Base-by-base conservation (phyloP, 768 basidiomycete species). In the Suillus tomentosus region DNA sequence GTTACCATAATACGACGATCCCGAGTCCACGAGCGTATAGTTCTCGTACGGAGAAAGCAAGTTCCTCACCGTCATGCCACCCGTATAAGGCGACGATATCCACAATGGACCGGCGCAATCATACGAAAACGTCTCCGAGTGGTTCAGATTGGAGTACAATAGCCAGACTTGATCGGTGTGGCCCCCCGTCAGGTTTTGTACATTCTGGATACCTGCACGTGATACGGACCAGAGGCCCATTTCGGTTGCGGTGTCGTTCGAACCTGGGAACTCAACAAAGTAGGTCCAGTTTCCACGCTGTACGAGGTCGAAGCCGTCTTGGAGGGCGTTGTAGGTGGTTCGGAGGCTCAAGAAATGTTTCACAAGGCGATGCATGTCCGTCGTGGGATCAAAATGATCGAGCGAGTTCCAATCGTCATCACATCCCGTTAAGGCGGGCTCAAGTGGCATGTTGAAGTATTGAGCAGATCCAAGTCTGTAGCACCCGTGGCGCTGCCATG, bases 401-500 rank as follows among this genome's bases (percentile, higher is more conserved):
- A 96, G 86, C 3, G 91, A 85, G 74, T 96, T 96, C 93, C 92
- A 95, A 69, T 92, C 88, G 71, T 96, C 94, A 54, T 89, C 70
- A 74, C 95, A 97, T 54, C 94, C 95, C 19, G 94, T 79, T 39
- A 94, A 73, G 3, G 91, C 78, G 69, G 86, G 87, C 62, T 91
- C 89, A 68, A 96, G 81, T 2, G 91, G 91, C 86, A 96, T 92
- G 77, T 96, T 95, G 83, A 91, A 97, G 79, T 95, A 97, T 72
- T 96, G 95, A 65, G 85, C 82, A 9, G 95, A 96, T 13, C 95
- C 95, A 40, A 96, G 86, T 53, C 81, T 82, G 74, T 97, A 97
- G 76, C 95, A 97, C 6, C 95, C 95, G 72, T 97, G 95, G 40
- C 91, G 86, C 72, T 94, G 90, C 95, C 95, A 97, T 5, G 95